These are phyloP conservation scores for Trichoderma aggressivum DNA, from an alignment of 2,329 filamentous ascomycete genomes.

Conservation along the genomic window DNA sequence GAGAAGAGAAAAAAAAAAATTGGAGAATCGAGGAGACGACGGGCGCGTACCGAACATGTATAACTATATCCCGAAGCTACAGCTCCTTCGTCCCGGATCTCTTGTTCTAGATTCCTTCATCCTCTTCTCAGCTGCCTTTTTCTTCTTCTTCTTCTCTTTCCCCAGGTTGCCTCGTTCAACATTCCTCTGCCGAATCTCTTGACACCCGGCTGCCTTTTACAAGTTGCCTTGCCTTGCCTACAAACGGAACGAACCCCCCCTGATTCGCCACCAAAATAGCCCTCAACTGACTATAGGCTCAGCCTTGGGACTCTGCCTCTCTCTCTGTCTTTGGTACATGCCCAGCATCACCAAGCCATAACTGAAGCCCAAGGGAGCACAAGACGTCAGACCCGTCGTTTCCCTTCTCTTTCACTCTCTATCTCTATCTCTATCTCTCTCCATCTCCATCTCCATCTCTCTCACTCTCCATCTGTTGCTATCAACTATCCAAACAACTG, in stretches of 20 bases:
- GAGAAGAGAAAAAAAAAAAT: background rate
- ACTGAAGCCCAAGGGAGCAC: conserved; percentile 15
- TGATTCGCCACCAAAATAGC: background rate
- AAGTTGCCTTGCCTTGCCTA: background rate
- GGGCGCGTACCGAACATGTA: conserved; percentile 6
- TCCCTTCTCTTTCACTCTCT: background rate
- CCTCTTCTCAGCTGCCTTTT: background rate
- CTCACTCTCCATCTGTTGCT: background rate
- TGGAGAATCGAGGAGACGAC: conserved; percentile 2
- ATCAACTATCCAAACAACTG: background rate
- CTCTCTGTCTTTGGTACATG: background rate
- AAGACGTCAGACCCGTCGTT: conserved; percentile 15
- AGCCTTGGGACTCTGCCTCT: background rate
- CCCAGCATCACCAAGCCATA: background rate
- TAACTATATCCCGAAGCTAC: conserved; percentile 4
- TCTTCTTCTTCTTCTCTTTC: background rate
- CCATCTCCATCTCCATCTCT: background rate
- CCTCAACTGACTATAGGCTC: background rate
- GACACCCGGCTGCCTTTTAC: background rate
- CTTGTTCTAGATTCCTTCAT: background rate
- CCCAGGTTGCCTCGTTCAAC: background rate
- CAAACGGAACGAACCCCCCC: background rate
- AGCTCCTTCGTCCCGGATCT: conserved; percentile 1
- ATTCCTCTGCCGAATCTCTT: background rate
- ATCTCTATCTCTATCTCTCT: background rate